Conservation (phyloP, 208 protist species). For the Acanthamoeba sp. region DNA sequence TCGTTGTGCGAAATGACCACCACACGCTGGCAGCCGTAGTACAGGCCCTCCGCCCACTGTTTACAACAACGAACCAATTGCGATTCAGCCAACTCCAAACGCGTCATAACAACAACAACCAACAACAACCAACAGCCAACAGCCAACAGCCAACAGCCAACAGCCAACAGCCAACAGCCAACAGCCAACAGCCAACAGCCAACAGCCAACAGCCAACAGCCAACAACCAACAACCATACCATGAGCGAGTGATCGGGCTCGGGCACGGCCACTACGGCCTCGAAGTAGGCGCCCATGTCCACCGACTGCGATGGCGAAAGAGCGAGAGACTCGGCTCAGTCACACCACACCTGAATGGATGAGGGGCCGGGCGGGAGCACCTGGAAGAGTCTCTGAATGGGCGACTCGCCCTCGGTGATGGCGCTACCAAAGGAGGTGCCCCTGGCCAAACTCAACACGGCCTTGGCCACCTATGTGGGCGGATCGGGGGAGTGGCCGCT, state of each 20-base stretch:
- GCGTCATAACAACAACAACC: no score
- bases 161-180: no score
- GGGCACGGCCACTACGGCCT: not conserved
- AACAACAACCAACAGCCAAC: no score
- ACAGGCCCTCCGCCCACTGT: not conserved
- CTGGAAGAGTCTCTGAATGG: conserved; percentile 38
- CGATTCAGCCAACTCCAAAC: no score
- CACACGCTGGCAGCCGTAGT: conserved; percentile 29
- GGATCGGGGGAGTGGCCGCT: no score
- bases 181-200: no score
- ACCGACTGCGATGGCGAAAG: not conserved
- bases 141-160: no score
- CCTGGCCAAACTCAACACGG: not conserved
- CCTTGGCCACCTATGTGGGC: conserved; percentile 48
- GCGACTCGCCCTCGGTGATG: not conserved
- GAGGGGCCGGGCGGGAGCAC: not conserved
- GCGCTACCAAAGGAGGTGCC: not conserved
- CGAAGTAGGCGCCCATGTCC: conserved; percentile 53
- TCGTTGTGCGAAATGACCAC: conserved; percentile 42
- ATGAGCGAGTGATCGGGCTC: conserved; percentile 17
- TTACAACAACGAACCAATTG: no score
- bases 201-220: no score
- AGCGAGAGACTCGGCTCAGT: not conserved
- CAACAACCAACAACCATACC: not conserved
- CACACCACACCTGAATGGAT: not conserved